A percentile compares a stretch with the other conserved stretches of the same genome.
Evolutionary conservation across 345 rosid genomes (phyloP).

Genomic region (Adansonia digitata): DNA sequence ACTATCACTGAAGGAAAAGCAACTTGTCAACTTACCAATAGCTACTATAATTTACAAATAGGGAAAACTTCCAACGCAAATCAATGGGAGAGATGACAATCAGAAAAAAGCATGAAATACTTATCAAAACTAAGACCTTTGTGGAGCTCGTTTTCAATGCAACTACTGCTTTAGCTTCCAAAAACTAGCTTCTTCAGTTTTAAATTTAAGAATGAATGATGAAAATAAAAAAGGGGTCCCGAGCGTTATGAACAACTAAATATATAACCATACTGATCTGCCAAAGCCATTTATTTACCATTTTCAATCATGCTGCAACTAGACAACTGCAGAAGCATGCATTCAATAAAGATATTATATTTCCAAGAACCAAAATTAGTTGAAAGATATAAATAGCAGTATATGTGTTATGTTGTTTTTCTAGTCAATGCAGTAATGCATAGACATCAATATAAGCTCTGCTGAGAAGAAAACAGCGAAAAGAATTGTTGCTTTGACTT

Average conservation of each 20-base stretch:
- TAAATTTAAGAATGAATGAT: not conserved
- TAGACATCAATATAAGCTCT: not conserved
- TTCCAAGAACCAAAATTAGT: not conserved
- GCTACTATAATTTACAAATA: not conserved
- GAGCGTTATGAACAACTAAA: not conserved
- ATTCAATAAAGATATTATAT: not conserved
- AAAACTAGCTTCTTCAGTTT: not conserved
- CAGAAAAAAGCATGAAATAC: not conserved
- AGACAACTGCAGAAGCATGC: not conserved
- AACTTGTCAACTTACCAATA: not conserved
- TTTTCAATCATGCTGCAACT: not conserved
- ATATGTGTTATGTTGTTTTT: not conserved
- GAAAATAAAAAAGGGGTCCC: not conserved
- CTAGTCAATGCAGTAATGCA: not conserved
- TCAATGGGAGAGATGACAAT: not conserved
- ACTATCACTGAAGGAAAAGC: not conserved
- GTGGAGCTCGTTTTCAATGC: not conserved
- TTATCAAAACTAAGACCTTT: not conserved
- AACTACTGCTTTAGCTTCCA: not conserved
- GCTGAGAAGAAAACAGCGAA: not conserved
- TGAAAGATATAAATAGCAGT: not conserved
- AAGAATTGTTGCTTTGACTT: too few relatives aligned
- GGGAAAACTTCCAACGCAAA: not conserved
- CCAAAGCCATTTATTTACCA: not conserved
- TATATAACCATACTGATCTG: not conserved